Evolutionary conservation across 148 eudicot genomes (phyloP).

Genomic region (Cornus kousa): DNA sequence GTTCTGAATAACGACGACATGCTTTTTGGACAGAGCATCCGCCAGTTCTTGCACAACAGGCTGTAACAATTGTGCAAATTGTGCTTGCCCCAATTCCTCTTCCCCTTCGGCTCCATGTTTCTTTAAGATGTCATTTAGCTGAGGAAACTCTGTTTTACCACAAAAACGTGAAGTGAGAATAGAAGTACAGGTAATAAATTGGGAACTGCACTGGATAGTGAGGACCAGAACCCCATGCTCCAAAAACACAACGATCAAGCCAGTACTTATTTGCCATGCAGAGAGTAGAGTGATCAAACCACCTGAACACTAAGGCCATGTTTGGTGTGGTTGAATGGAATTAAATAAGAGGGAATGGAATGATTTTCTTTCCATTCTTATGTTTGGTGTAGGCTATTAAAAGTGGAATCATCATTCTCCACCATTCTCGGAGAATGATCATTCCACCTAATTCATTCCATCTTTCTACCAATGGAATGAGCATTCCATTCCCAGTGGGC

Average conservation of each 20-base stretch:
- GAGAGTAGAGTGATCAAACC: neutral
- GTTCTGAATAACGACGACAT: slow-evolving; percentile 43
- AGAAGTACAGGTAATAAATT: too few relatives aligned
- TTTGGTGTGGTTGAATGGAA: too few relatives aligned
- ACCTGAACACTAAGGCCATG: neutral
- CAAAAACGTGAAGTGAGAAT: neutral
- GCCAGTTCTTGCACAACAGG: slow-evolving; percentile 57
- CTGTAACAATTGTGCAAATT: slow-evolving; percentile 59
- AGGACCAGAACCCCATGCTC: neutral
- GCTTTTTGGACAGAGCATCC: slow-evolving; percentile 50
- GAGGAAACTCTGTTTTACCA: slow-evolving; percentile 50
- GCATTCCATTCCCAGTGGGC: too few relatives aligned
- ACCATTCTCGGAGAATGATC: too few relatives aligned
- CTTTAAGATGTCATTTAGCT: slow-evolving; percentile 46
- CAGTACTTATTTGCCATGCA: neutral
- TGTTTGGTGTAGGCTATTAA: too few relatives aligned
- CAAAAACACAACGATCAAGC: neutral
- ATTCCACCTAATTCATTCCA: too few relatives aligned
- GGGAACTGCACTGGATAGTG: neutral
- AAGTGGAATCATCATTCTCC: too few relatives aligned
- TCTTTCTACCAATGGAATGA: too few relatives aligned
- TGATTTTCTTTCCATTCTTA: too few relatives aligned
- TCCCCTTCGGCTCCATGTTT: slow-evolving; percentile 64
- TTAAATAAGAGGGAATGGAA: too few relatives aligned
- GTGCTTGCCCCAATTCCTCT: slow-evolving; percentile 62